Evolutionary conservation across 163 green algal species (phyloP).

Genomic region (Chlamydomonas reinhardtii): DNA sequence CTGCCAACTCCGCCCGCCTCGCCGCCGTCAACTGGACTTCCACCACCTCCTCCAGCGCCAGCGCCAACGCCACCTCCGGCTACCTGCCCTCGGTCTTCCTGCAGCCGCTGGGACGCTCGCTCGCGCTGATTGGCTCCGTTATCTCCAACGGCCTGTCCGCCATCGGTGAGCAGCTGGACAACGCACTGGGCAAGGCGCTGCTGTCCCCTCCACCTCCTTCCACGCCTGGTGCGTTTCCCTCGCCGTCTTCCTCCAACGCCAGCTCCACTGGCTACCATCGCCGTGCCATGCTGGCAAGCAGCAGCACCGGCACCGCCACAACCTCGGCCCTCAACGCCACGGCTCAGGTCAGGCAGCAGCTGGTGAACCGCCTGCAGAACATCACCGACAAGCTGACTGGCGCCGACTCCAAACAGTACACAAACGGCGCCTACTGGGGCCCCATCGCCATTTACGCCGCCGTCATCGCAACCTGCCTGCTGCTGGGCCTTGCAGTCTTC

Average conservation of each 20-base stretch:
- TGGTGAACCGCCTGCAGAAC: background rate
- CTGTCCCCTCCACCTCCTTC: background rate
- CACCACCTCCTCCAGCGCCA: no score
- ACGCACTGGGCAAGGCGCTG: slow-evolving; percentile 30
- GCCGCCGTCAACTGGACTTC: background rate
- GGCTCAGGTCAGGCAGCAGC: background rate
- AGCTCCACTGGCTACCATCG: background rate
- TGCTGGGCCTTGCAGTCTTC: background rate
- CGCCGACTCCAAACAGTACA: background rate
- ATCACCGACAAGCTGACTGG: background rate
- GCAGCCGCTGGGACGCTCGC: background rate
- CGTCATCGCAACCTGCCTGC: background rate
- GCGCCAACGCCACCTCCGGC: no score
- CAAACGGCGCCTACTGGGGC: background rate
- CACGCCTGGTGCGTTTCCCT: no score
- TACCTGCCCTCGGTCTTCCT: background rate
- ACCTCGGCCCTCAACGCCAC: background rate
- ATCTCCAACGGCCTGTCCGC: slow-evolving; percentile 15
- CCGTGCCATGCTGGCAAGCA: background rate
- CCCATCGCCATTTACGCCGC: background rate
- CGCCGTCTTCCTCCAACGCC: background rate
- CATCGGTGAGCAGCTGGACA: slow-evolving; percentile 20
- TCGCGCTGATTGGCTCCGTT: background rate
- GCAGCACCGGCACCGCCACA: background rate
- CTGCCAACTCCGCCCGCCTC: background rate